Conservation (phyloP, 2,329 filamentous ascomycete genomes). For the Cytospora piceicola region DNA sequence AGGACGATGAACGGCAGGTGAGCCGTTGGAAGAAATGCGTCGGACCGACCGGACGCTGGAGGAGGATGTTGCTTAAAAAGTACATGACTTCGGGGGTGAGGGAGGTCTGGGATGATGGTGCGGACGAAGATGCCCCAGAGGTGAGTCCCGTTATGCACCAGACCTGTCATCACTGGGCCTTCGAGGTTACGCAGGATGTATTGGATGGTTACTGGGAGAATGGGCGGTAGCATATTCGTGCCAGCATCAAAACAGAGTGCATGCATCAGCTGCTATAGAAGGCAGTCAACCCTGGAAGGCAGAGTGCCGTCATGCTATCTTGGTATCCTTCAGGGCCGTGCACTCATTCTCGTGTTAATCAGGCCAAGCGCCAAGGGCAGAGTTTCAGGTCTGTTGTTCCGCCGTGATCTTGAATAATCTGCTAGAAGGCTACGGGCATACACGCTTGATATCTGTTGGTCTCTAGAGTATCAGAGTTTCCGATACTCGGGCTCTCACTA, state of each 20-base stretch:
- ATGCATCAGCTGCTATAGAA: not conserved
- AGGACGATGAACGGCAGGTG: slow-evolving; percentile 56
- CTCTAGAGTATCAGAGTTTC: too few species aligned
- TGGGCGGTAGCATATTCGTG: slow-evolving; percentile 19
- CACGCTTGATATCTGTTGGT: too few species aligned
- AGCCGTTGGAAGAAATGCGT: slow-evolving; percentile 57
- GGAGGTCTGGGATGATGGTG: slow-evolving; percentile 51
- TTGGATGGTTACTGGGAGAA: slow-evolving; percentile 52
- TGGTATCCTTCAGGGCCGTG: too few species aligned
- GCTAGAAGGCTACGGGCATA: too few species aligned
- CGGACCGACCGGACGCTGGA: slow-evolving; percentile 55
- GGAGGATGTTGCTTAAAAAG: slow-evolving; percentile 54
- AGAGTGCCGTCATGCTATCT: too few species aligned
- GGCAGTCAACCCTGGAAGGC: not conserved
- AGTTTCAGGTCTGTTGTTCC: too few species aligned
- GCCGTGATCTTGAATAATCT: too few species aligned
- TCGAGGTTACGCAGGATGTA: slow-evolving; percentile 53
- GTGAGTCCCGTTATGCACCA: slow-evolving; percentile 61
- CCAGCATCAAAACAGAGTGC: not conserved
- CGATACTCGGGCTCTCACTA: too few species aligned
- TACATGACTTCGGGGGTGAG: slow-evolving; percentile 49
- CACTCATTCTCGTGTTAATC: too few species aligned
- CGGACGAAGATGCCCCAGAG: slow-evolving; percentile 44
- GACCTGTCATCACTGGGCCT: slow-evolving; percentile 61
- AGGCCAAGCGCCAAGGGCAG: too few species aligned